A percentile compares a stretch with the other conserved stretches of the same genome.
Conservation (phyloP, 148 eudicot species). For the Vaccinium corymbosum region DNA sequence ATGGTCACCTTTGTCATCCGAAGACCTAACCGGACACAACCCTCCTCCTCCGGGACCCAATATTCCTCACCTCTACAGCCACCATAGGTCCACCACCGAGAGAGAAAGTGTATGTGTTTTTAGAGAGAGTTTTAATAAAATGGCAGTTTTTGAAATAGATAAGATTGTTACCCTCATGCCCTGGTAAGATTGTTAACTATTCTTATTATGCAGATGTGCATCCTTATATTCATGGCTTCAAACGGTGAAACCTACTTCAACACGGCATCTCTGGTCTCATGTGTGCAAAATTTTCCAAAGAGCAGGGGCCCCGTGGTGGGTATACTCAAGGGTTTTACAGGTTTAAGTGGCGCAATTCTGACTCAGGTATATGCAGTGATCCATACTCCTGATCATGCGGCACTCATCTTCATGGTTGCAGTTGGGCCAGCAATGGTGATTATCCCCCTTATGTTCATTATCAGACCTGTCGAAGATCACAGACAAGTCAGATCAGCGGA, state of each 20-base stretch:
- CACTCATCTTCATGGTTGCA: constrained; percentile 91
- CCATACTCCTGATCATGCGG: constrained; percentile 71
- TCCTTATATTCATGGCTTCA: constrained; percentile 78
- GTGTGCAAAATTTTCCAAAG: constrained; percentile 95
- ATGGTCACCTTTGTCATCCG: too few species aligned
- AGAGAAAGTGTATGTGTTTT: neutral
- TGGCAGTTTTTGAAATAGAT: too few species aligned
- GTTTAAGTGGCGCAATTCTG: constrained; percentile 81
- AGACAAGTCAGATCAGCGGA: constrained; percentile 68
- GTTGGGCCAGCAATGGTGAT: constrained; percentile 88
- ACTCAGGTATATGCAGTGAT: constrained; percentile 67
- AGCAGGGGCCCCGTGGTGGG: constrained; percentile 92
- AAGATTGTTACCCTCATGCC: neutral
- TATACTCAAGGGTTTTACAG: constrained; percentile 89
- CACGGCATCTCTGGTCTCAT: constrained; percentile 76
- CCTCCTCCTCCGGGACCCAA: too few species aligned
- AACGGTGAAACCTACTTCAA: constrained; percentile 96
- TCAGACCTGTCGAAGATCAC: constrained; percentile 87
- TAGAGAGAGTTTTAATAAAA: neutral
- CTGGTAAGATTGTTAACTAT: neutral
- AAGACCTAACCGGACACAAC: too few species aligned
- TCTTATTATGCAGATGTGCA: constrained; percentile 61
- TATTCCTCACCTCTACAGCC: too few species aligned
- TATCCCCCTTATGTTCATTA: constrained; percentile 72
- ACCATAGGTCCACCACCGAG: too few species aligned